Evolutionary conservation across 257 asterid genomes (phyloP), one percentile per base, ranked within the genome.

Genomic region (Lycium barbarum): DNA sequence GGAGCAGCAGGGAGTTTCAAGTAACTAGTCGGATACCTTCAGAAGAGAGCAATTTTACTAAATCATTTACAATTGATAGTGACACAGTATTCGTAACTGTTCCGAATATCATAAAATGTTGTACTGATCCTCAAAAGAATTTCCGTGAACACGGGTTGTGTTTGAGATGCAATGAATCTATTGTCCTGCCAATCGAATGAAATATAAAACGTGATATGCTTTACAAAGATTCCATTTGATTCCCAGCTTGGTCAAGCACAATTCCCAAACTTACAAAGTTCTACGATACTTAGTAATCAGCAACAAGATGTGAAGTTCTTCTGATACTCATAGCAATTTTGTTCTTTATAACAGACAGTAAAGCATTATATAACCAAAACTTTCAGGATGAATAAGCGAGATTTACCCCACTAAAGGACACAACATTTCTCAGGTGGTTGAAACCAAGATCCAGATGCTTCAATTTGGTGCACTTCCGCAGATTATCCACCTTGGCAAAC

Each of bases 401-500:
- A 85, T 74, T 89, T 93, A 95, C 99, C 99, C 94, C 96, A 81
- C 88, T 78, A 83, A 94, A 93, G 66, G 96, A 93, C 53, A 92
- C 87, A 86, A 97, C 89, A 84, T 91, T 94, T 90, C 98, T 93
- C 85, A 97, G 92, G 91, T 92, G 93, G 91, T 94, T 95, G 88
- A 92, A 97, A 67, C 99, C 98, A 83, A 97, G 93, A 89, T 97
- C 99, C 81, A 97, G 90, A 83, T 92, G 94, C 90, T 92, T 95
- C 91, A 97, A 87, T 85, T 91, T 95, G 83, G 92, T 87, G 91
- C 98, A 97, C 84, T 91, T 95, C 86, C 91, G 90, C 84, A 97
- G 95, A 90, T 95, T 95, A 92, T 97, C 97, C 79, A 92, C 97
- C 89, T 93, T 97, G 33, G 98, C 82, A 87, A 95, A 93, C 92